phyloP scores from a whole-genome alignment of 495 filamentous ascomycete species.

The Lophiotrema nucula region DNA sequence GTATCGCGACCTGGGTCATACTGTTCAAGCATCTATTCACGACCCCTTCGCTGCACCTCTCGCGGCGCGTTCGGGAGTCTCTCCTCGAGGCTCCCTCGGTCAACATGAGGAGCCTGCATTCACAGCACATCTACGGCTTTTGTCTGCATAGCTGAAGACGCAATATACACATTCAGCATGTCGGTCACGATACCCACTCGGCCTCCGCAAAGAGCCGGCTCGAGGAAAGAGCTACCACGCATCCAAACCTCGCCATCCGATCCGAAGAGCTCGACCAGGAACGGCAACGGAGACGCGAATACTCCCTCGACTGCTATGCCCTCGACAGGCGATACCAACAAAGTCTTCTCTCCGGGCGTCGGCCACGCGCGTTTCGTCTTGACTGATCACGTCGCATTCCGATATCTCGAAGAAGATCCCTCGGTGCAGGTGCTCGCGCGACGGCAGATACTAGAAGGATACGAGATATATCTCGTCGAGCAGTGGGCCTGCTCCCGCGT shows the following conservation, averaged over 20 bases:
- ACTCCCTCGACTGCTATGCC: neutral
- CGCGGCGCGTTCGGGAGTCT: conserved; percentile 1
- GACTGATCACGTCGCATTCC: conserved; percentile 46
- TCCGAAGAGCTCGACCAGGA: neutral
- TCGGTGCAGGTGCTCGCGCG: conserved; percentile 73
- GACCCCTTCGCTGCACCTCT: too few species aligned
- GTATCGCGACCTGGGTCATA: too few species aligned
- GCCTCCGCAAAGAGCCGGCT: neutral
- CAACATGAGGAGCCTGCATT: conserved; percentile 22
- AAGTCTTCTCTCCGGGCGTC: neutral
- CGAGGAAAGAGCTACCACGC: conserved; percentile 22
- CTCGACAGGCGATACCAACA: conserved; percentile 10
- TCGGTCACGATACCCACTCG: conserved; percentile 7
- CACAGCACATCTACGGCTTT: neutral
- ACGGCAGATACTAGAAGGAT: conserved; percentile 67
- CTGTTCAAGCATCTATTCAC: too few species aligned
- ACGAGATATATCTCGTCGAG: conserved; percentile 92
- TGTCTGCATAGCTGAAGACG: neutral
- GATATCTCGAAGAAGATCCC: conserved; percentile 84
- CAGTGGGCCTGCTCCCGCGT: conserved; percentile 95
- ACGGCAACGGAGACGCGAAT: conserved; percentile 6
- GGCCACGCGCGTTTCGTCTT: conserved; percentile 45
- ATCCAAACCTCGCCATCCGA: conserved; percentile 18
- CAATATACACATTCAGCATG: conserved; percentile 5
- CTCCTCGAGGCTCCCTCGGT: neutral